Evolutionary conservation across 768 basidiomycete species (phyloP).

Genomic region (Terana coerulea): DNA sequence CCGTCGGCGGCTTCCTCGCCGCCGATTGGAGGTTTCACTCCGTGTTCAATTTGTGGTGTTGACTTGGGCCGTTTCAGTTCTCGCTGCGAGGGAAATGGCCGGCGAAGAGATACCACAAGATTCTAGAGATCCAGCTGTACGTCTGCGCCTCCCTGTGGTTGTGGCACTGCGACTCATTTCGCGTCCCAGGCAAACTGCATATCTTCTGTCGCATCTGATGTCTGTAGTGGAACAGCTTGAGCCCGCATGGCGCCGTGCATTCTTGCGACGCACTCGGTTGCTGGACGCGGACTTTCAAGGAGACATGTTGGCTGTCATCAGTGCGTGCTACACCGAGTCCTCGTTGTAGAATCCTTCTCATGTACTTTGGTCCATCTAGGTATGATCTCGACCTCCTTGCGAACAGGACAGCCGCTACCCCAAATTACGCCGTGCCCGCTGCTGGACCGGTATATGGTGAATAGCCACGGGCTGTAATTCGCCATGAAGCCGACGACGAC

Average conservation of each 20-base stretch:
- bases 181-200: constrained; percentile 55
- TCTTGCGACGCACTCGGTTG: constrained; percentile 70
- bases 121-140: constrained; percentile 66
- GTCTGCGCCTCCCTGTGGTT: constrained; percentile 18
- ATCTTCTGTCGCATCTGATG: constrained; percentile 67
- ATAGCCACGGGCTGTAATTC: constrained; percentile 59
- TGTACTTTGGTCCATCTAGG: constrained; percentile 34
- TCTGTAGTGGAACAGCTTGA: constrained; percentile 72
- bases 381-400: constrained; percentile 73
- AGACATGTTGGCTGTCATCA: constrained; percentile 78
- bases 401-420: constrained; percentile 71
- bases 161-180: not conserved
- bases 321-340: constrained; percentile 33
- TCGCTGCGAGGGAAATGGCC: constrained; percentile 81
- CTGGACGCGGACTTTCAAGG: constrained; percentile 81
- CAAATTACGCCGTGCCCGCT: constrained; percentile 83
- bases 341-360: not conserved
- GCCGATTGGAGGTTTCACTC: no score
- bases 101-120: constrained; percentile 65
- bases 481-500: constrained; percentile 69
- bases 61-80: no score
- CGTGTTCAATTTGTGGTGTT: no score
- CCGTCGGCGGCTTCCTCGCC: constrained; percentile 35
- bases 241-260: constrained; percentile 72
- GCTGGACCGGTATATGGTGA: constrained; percentile 41